Conservation (phyloP, 148 eudicot genomes). For the Suaeda aralocaspica region DNA sequence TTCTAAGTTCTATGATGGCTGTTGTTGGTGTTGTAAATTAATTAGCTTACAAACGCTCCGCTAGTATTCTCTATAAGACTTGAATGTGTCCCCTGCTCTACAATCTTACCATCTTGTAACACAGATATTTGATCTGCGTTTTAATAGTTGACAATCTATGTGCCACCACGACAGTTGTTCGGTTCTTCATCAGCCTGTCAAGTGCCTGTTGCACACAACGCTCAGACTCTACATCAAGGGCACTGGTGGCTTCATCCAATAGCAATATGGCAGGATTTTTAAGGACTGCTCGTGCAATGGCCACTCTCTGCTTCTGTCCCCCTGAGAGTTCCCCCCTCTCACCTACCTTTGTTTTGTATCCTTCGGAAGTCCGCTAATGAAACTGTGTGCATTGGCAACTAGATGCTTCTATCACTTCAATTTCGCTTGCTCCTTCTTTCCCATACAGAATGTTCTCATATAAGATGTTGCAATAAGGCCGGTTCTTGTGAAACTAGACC, state of each 20-base stretch:
- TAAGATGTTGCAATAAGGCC: constrained; percentile 87
- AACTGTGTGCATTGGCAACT: constrained; percentile 85
- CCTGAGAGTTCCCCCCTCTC: constrained; percentile 95
- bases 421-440: constrained; percentile 79
- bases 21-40: constrained; percentile 61
- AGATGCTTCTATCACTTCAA: constrained; percentile 83
- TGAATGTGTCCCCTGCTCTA: constrained; percentile 87
- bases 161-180: constrained; percentile 83
- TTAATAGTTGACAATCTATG: constrained; percentile 85
- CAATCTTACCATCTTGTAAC: constrained; percentile 74
- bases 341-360: constrained; percentile 90
- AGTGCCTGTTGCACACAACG: constrained; percentile 80
- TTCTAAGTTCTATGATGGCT: constrained; percentile 18
- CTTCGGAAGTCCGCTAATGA: constrained; percentile 94
- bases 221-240: constrained; percentile 86
- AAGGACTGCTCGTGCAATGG: constrained; percentile 87
- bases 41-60: constrained; percentile 69
- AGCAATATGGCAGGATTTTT: constrained; percentile 77
- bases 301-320: constrained; percentile 96
- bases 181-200: constrained; percentile 80
- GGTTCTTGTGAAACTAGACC: constrained; percentile 98
- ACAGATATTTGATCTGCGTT: constrained; percentile 91
- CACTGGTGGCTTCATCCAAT: constrained; percentile 91
- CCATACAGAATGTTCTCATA: constrained; percentile 92
- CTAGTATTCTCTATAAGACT: constrained; percentile 48